Conservation (phyloP, 202 grass and related monocot genomes). For the Elaeis oleifera region DNA sequence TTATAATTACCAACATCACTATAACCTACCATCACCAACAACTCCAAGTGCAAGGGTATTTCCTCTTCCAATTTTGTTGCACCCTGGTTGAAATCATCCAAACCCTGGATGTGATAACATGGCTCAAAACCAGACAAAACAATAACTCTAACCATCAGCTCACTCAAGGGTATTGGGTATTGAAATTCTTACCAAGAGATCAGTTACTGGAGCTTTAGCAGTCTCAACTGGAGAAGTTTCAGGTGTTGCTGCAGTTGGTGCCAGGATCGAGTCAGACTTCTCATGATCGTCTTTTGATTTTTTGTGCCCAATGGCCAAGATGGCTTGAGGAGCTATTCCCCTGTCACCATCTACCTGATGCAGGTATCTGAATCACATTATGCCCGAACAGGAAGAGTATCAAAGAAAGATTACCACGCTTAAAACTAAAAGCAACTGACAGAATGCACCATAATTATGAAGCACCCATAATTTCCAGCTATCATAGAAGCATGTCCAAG, state of each 20-base stretch:
- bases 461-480: too few species aligned
- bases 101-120: conserved; percentile 19
- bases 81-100: conserved; percentile 12
- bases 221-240: not conserved
- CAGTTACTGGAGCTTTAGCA: conserved; percentile 1
- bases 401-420: too few species aligned
- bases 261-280: not conserved
- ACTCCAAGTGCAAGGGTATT: conserved; percentile 20
- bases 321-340: conserved; percentile 13
- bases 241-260: not conserved
- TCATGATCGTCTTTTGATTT: conserved; percentile 18
- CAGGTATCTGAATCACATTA: too few species aligned
- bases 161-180: not conserved
- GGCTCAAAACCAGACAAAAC: not conserved
- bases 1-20: not conserved
- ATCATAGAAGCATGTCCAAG: too few species aligned
- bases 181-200: conserved; percentile 27
- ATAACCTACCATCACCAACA: conserved; percentile 26
- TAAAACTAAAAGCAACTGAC: too few species aligned
- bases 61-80: conserved; percentile 29
- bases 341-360: conserved; percentile 3
- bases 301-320: conserved; percentile 19
- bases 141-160: conserved; percentile 7
- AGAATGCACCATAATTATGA: too few species aligned
- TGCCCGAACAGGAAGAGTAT: too few species aligned